Conservation (phyloP, 2,329 filamentous ascomycete genomes). For the Teratosphaeria epicoccoides region DNA sequence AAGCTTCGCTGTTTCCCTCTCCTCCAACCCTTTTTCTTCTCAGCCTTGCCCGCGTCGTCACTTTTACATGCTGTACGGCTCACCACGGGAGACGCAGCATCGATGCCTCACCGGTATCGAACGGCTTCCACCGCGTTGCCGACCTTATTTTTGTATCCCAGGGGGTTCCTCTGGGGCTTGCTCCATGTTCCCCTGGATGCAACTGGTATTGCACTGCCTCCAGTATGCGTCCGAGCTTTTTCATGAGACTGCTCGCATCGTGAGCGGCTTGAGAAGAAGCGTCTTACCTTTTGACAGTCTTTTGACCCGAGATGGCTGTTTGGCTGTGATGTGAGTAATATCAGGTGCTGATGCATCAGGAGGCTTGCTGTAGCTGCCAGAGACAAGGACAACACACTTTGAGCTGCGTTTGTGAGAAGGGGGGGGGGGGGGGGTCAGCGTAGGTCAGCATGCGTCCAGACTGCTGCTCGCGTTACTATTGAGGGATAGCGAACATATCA, state of each 20-base stretch:
- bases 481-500: no score
- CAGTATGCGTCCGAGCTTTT: neutral
- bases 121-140: no score
- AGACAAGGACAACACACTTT: neutral
- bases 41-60: neutral
- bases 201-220: neutral
- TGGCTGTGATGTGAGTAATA: neutral
- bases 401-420: no score
- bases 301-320: neutral
- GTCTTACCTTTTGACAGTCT: neutral
- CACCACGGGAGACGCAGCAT: neutral
- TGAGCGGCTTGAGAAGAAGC: neutral
- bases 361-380: neutral
- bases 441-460: no score
- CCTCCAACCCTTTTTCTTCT: neutral
- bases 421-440: no score
- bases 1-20: neutral
- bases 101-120: neutral
- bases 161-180: neutral
- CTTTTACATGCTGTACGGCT: neutral
- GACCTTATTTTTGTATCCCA: neutral
- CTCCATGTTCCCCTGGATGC: neutral
- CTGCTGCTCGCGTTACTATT: no score
- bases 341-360: neutral
- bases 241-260: neutral